Percentiles rank a stretch among this genome's conserved stretches.
Evolutionary conservation across 2,329 filamentous ascomycete genomes (phyloP).

Genomic region (Talaromyces sp.): DNA sequence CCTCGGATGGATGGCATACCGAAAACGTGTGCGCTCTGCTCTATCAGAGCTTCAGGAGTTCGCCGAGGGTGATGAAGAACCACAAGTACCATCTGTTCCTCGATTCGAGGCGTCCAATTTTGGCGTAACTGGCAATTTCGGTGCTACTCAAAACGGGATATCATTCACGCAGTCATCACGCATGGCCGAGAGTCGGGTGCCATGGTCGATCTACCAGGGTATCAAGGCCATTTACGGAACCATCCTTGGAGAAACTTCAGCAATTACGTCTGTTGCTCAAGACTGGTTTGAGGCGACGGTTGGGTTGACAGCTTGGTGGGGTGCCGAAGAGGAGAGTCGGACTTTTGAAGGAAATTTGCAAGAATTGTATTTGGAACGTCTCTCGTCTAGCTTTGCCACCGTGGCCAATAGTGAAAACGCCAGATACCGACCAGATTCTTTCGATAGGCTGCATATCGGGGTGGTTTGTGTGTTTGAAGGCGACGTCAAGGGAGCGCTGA

Average conservation of each 20-base stretch:
- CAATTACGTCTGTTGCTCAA: constrained; percentile 70
- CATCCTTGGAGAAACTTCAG: constrained; percentile 66
- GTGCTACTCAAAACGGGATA: constrained; percentile 30
- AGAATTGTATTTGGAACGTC: constrained; percentile 66
- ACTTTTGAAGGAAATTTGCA: constrained; percentile 46
- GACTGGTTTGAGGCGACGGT: constrained; percentile 91
- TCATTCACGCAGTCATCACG: constrained; percentile 61
- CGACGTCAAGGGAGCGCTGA: constrained; percentile 69
- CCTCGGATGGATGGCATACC: constrained; percentile 77
- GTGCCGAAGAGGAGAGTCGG: constrained; percentile 61
- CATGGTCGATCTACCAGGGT: constrained; percentile 85
- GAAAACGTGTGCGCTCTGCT: constrained; percentile 64
- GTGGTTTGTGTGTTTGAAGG: constrained; percentile 78
- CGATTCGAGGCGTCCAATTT: constrained; percentile 45
- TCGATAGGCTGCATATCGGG: constrained; percentile 71
- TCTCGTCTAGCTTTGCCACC: constrained; percentile 63
- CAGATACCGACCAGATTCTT: constrained; percentile 66
- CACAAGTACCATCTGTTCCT: constrained; percentile 32
- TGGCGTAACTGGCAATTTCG: constrained; percentile 34
- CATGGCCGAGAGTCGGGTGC: constrained; percentile 78
- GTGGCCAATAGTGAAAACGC: constrained; percentile 57
- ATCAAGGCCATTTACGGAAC: constrained; percentile 75
- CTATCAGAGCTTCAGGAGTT: constrained; percentile 68
- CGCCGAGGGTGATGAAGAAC: constrained; percentile 64
- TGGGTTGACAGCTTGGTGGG: constrained; percentile 85